These are phyloP conservation scores for Yamadazyma dushanensis DNA, from an alignment of 1,139 yeast genomes.

Conservation along the genomic window DNA sequence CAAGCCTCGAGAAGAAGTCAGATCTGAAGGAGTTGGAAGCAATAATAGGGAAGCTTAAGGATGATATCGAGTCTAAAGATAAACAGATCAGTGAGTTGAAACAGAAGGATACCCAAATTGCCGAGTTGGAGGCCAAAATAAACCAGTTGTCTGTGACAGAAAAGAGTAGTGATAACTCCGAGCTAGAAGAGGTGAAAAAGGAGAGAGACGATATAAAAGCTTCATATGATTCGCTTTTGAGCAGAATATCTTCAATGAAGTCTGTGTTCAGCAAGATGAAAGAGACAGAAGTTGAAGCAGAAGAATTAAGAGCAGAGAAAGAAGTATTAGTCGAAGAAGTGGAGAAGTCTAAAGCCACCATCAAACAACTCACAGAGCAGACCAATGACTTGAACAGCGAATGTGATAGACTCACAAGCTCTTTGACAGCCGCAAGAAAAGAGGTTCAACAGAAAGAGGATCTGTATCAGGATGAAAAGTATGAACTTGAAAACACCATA, in stretches of 20 bases:
- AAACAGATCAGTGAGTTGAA: constrained; percentile 3
- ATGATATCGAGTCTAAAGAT: constrained; percentile 2
- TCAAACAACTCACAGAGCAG: constrained; percentile 47
- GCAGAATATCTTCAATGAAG: constrained; percentile 79
- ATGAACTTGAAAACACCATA: constrained; percentile 39
- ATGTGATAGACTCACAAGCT: constrained; percentile 59
- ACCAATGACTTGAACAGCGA: constrained; percentile 60
- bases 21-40: background rate
- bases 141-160: background rate
- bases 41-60: constrained; percentile 3
- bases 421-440: constrained; percentile 46
- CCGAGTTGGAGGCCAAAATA: constrained; percentile 5
- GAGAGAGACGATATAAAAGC: constrained; percentile 70
- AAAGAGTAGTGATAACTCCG: background rate
- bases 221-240: constrained; percentile 73
- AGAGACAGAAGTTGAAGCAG: constrained; percentile 71
- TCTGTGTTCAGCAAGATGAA: constrained; percentile 73
- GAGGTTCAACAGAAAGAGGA: constrained; percentile 46
- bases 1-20: background rate
- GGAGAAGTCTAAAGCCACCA: constrained; percentile 10
- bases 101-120: constrained; percentile 5
- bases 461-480: constrained; percentile 47
- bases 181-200: constrained; percentile 17
- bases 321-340: constrained; percentile 15
- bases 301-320: constrained; percentile 50